These are phyloP conservation scores for Pseudogymnoascus sp. DNA, from an alignment of 2,329 filamentous ascomycete species.

Conservation along the genomic window DNA sequence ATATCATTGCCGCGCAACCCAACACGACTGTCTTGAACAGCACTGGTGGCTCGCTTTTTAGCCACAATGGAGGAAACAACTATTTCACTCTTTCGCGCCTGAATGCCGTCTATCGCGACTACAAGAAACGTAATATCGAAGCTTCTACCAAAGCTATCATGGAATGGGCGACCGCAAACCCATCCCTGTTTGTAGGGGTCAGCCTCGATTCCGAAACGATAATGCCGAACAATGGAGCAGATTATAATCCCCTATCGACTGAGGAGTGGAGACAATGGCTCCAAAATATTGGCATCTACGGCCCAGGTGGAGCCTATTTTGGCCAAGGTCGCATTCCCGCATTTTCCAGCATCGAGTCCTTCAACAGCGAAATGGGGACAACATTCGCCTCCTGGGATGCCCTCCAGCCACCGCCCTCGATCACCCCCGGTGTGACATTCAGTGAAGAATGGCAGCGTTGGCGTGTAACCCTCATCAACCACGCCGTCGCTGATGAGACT, in stretches of 20 bases:
- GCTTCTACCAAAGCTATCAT: constrained; percentile 12
- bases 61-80: constrained; percentile 15
- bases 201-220: constrained; percentile 17
- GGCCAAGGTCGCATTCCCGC: constrained; percentile 14
- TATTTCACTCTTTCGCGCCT: constrained; percentile 15
- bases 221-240: constrained; percentile 11
- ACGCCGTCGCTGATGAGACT: constrained; percentile 15
- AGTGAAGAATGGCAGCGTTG: constrained; percentile 17
- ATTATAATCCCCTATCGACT: constrained; percentile 15
- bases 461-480: constrained; percentile 14
- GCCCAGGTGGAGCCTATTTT: constrained; percentile 14
- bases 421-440: constrained; percentile 14
- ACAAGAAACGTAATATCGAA: constrained; percentile 17
- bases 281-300: constrained; percentile 15
- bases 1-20: constrained; percentile 14
- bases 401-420: constrained; percentile 12
- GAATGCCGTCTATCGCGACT: constrained; percentile 7
- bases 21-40: constrained; percentile 14
- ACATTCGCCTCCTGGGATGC: constrained; percentile 14
- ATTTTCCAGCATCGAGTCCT: constrained; percentile 13
- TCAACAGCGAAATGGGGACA: constrained; percentile 14
- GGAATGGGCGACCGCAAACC: constrained; percentile 12
- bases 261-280: constrained; percentile 19
- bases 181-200: constrained; percentile 14
- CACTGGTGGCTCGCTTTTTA: background rate